Evolutionary conservation across 768 basidiomycete species (phyloP).

Genomic region (Leccinum obscurum): DNA sequence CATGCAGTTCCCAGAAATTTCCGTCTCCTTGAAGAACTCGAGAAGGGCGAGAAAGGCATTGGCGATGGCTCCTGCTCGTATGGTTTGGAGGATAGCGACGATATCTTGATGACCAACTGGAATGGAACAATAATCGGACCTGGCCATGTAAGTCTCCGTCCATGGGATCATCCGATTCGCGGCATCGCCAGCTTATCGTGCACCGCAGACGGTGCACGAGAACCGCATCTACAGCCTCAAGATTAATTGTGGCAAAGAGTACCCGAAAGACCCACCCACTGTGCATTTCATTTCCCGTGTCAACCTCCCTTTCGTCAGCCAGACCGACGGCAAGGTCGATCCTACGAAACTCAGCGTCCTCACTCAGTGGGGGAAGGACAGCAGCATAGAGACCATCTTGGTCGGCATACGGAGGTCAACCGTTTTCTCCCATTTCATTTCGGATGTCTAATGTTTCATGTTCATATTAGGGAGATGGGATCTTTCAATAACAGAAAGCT

Average conservation of each 20-base stretch:
- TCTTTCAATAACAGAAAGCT: constrained; percentile 89
- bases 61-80: constrained; percentile 98
- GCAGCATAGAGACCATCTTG: constrained; percentile 84
- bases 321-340: constrained; percentile 76
- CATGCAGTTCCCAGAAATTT: constrained; percentile 91
- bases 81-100: constrained; percentile 92
- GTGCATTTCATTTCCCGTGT: constrained; percentile 88
- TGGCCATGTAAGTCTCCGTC: constrained; percentile 73
- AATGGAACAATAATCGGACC: constrained; percentile 99
- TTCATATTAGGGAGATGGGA: constrained; percentile 81
- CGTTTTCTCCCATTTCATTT: constrained; percentile 1
- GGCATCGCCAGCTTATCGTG: constrained; percentile 19
- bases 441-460: constrained; percentile 7
- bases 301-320: constrained; percentile 90
- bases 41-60: constrained; percentile 99
- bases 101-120: constrained; percentile 98
- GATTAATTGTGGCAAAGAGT: constrained; percentile 76
- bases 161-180: constrained; percentile 6
- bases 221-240: constrained; percentile 97
- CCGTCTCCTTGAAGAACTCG: constrained; percentile 94
- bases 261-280: constrained; percentile 76
- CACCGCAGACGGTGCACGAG: constrained; percentile 86
- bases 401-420: constrained; percentile 88
- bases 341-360: constrained; percentile 69
- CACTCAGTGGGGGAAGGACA: constrained; percentile 68